Conservation (phyloP, 1,284 basidiomycete genomes). For the Rhodotorula sp. region DNA sequence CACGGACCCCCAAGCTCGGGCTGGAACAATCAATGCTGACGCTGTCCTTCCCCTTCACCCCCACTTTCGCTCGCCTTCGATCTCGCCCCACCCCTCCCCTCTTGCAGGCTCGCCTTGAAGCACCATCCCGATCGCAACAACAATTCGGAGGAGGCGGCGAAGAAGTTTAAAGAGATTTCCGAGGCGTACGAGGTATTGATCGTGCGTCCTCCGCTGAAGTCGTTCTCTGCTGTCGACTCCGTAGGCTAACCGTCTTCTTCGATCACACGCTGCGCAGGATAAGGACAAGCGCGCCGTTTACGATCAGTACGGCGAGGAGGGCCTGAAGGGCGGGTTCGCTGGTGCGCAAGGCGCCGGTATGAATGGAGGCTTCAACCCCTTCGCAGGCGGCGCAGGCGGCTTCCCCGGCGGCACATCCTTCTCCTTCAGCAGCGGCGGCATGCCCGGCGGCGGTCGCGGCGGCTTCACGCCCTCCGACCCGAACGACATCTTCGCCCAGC, state of each 20-base stretch:
- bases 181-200: slow-evolving; percentile 97
- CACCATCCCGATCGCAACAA: slow-evolving; percentile 93
- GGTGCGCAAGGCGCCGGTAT: slow-evolving; percentile 41
- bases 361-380: slow-evolving; percentile 35
- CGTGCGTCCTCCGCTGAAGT: slow-evolving; percentile 57
- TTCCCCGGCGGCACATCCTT: slow-evolving; percentile 55
- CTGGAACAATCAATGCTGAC: no score
- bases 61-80: slow-evolving; percentile 32
- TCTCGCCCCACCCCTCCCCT: slow-evolving; percentile 20
- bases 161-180: slow-evolving; percentile 90
- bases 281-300: slow-evolving; percentile 85
- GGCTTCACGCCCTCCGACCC: slow-evolving; percentile 79
- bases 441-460: slow-evolving; percentile 54
- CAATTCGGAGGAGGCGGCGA: slow-evolving; percentile 73
- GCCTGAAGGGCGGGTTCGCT: slow-evolving; percentile 67
- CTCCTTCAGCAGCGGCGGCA: slow-evolving; percentile 60
- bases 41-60: neutral
- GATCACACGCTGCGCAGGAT: slow-evolving; percentile 14
- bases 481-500: slow-evolving; percentile 86
- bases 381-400: slow-evolving; percentile 31
- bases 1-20: no score
- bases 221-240: neutral
- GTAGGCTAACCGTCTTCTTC: slow-evolving; percentile 5
- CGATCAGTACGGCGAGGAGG: slow-evolving; percentile 95
- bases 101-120: slow-evolving; percentile 63